Evolutionary conservation across 2,329 filamentous ascomycete species (phyloP).

Genomic region (Botrytis porri): DNA sequence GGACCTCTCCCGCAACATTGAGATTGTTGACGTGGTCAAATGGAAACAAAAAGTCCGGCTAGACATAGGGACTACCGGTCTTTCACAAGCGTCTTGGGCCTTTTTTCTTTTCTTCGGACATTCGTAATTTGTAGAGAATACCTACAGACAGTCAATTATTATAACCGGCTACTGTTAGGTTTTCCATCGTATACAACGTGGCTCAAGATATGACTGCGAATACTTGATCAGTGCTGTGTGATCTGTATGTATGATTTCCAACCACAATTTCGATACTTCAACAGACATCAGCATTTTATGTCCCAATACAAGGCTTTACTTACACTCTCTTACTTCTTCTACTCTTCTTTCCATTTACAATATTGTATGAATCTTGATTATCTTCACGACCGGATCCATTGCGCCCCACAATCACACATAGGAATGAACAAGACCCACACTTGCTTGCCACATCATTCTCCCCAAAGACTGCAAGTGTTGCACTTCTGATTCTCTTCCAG

Average conservation of each 20-base stretch:
- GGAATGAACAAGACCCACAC: neutral
- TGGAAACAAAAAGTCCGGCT: neutral
- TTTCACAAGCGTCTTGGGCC: neutral
- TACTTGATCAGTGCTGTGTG: neutral
- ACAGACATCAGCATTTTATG: too few species aligned
- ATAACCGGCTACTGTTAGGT: neutral
- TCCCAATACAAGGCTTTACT: neutral
- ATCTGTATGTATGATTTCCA: neutral
- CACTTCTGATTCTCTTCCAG: too few species aligned
- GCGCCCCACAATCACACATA: too few species aligned
- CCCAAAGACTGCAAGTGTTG: neutral
- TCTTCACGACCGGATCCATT: neutral
- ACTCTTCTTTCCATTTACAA: neutral
- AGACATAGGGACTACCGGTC: rapidly evolving
- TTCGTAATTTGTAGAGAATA: neutral
- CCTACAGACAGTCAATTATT: too few species aligned
- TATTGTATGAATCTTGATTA: neutral
- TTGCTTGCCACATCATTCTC: too few species aligned
- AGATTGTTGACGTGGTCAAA: neutral
- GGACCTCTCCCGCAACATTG: neutral
- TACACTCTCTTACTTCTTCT: neutral
- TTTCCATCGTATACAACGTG: neutral
- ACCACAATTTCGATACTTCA: neutral
- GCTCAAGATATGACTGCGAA: neutral
- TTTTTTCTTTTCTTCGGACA: neutral